Evolutionary conservation across 2,329 filamentous ascomycete genomes (phyloP).

Genomic region (Trichoderma sp.): DNA sequence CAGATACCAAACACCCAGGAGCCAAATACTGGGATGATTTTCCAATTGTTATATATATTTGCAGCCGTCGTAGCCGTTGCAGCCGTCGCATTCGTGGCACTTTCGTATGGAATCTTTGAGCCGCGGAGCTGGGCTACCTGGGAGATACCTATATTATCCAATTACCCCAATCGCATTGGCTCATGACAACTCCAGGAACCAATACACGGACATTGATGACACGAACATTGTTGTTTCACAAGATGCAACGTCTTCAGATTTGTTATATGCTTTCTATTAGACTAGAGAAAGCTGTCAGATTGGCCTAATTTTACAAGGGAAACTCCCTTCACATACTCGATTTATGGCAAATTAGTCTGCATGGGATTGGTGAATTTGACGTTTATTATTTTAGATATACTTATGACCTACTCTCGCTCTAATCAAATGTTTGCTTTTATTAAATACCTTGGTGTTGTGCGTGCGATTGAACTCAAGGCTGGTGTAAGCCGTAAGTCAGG

Average conservation of each 20-base stretch:
- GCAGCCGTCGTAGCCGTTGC: too few species aligned
- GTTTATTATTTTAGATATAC: background rate
- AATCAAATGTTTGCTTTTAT: background rate
- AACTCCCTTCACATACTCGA: background rate
- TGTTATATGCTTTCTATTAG: background rate
- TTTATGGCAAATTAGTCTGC: background rate
- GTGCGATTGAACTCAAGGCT: background rate
- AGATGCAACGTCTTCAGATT: background rate
- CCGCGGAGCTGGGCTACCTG: too few species aligned
- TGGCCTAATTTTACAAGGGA: rapidly evolving
- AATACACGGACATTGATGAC: background rate
- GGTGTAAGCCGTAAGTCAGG: background rate
- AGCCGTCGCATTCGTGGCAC: too few species aligned
- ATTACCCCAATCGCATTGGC: too few species aligned
- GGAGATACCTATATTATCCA: too few species aligned
- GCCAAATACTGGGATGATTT: too few species aligned
- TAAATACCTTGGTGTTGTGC: background rate
- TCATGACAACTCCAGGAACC: background rate
- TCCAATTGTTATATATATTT: too few species aligned
- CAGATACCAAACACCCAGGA: too few species aligned
- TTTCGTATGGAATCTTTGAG: too few species aligned
- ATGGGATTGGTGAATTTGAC: background rate
- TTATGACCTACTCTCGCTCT: background rate
- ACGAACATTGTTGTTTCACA: rapidly evolving
- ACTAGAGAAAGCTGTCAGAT: background rate